Evolutionary conservation across 2,329 filamentous ascomycete species (phyloP).

Genomic region (Phaeosphaeriaceae sp.): DNA sequence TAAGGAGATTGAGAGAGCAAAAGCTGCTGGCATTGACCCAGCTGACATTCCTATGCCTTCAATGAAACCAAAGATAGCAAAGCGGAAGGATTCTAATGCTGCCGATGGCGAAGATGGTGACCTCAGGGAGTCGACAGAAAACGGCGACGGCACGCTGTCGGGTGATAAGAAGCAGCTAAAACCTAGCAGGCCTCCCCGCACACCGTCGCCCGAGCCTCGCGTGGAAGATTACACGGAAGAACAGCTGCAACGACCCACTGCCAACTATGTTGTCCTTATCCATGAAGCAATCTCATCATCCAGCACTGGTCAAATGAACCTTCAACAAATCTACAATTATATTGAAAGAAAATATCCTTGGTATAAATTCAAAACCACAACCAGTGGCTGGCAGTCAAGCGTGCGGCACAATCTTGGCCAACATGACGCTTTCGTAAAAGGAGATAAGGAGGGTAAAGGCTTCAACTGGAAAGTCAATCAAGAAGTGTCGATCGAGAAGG

Average conservation of each 20-base stretch:
- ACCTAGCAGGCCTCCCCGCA: slow-evolving; percentile 56
- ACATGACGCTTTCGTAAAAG: slow-evolving; percentile 65
- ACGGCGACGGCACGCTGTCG: slow-evolving; percentile 37
- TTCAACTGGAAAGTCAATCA: slow-evolving; percentile 68
- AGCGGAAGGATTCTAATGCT: slow-evolving; percentile 48
- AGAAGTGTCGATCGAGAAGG: slow-evolving; percentile 65
- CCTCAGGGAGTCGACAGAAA: slow-evolving; percentile 45
- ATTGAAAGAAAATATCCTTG: slow-evolving; percentile 69
- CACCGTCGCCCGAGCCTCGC: slow-evolving; percentile 67
- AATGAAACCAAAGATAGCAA: slow-evolving; percentile 43
- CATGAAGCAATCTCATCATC: slow-evolving; percentile 67
- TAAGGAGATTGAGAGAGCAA: slow-evolving; percentile 54
- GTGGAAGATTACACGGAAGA: slow-evolving; percentile 73
- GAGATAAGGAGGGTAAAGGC: slow-evolving; percentile 66
- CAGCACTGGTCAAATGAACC: slow-evolving; percentile 62
- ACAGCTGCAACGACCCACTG: slow-evolving; percentile 71
- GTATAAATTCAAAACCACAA: slow-evolving; percentile 65
- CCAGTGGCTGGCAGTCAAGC: slow-evolving; percentile 70
- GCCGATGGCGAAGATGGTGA: slow-evolving; percentile 44
- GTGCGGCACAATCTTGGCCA: slow-evolving; percentile 69
- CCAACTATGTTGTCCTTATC: slow-evolving; percentile 69
- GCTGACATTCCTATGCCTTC: slow-evolving; percentile 42
- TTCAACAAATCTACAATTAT: slow-evolving; percentile 70
- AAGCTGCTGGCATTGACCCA: slow-evolving; percentile 46
- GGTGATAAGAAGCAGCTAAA: slow-evolving; percentile 58